A percentile compares a stretch with the other conserved stretches of the same genome.
Evolutionary conservation across 2,329 filamentous ascomycete genomes (phyloP).

Genomic region (Tothia fuscella): DNA sequence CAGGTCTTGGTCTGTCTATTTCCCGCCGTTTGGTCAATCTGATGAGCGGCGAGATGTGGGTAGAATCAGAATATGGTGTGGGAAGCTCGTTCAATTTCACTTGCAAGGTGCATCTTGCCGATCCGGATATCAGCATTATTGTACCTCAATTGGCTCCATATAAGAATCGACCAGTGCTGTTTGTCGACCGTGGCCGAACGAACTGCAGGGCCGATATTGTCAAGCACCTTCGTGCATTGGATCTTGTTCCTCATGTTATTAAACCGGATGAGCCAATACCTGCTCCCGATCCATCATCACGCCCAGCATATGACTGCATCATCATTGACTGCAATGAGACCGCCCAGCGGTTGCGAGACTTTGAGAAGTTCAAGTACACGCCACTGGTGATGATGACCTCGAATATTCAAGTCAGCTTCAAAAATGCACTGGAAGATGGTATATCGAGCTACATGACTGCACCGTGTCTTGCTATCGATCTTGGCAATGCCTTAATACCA

Average conservation of each 20-base stretch:
- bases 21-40: constrained; percentile 89
- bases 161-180: constrained; percentile 80
- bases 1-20: constrained; percentile 85
- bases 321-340: constrained; percentile 90
- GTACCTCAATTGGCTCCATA: constrained; percentile 81
- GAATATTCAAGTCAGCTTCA: constrained; percentile 79
- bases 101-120: constrained; percentile 75
- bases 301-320: constrained; percentile 79
- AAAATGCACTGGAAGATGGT: constrained; percentile 84
- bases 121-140: constrained; percentile 65
- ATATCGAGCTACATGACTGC: constrained; percentile 99
- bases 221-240: constrained; percentile 64
- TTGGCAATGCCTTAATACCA: constrained; percentile 92
- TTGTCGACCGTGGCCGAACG: constrained; percentile 84
- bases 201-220: constrained; percentile 64
- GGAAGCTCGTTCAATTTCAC: constrained; percentile 97
- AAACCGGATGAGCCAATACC: constrained; percentile 58
- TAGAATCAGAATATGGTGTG: constrained; percentile 80
- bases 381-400: constrained; percentile 88
- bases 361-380: constrained; percentile 95
- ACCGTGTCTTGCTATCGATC: constrained; percentile 82
- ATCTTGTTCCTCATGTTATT: constrained; percentile 74
- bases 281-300: constrained; percentile 34
- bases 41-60: constrained; percentile 95
- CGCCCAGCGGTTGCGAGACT: constrained; percentile 69